These are phyloP conservation scores for Apophysomyces variabilis DNA, from an alignment of 371 early-diverging fungal genomes.

Conservation along the genomic window DNA sequence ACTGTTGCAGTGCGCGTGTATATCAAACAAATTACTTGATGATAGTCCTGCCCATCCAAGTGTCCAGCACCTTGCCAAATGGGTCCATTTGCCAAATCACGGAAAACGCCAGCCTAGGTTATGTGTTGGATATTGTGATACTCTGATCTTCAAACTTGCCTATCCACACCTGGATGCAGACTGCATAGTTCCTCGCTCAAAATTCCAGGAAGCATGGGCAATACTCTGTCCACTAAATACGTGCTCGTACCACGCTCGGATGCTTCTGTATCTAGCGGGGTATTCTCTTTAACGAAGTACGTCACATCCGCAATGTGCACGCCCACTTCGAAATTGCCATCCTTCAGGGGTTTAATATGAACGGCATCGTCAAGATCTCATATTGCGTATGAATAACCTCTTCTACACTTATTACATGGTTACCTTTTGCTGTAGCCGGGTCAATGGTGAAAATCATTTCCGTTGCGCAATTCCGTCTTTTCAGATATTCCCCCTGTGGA, in stretches of 20 bases:
- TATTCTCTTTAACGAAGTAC: slow-evolving; percentile 87
- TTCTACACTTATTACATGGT: slow-evolving; percentile 18
- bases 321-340: slow-evolving; percentile 84
- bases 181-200: slow-evolving; percentile 80
- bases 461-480: slow-evolving; percentile 66
- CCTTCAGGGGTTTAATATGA: slow-evolving; percentile 63
- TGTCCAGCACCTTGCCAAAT: slow-evolving; percentile 64
- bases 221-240: slow-evolving; percentile 88
- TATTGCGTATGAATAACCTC: neutral
- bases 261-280: slow-evolving; percentile 92
- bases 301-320: slow-evolving; percentile 99
- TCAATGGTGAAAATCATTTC: slow-evolving; percentile 85
- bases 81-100: slow-evolving; percentile 81
- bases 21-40: slow-evolving; percentile 49
- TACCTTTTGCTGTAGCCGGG: slow-evolving; percentile 88
- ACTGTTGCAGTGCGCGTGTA: neutral
- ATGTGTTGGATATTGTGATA: neutral
- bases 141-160: slow-evolving; percentile 20
- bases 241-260: slow-evolving; percentile 89
- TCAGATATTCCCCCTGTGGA: slow-evolving; percentile 54
- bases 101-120: slow-evolving; percentile 39
- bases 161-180: slow-evolving; percentile 42
- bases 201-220: slow-evolving; percentile 96
- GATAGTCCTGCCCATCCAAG: slow-evolving; percentile 68
- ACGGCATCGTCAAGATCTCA: slow-evolving; percentile 92